These are phyloP conservation scores for Leccinum olivaceopallidum DNA, from an alignment of 768 basidiomycete species.

Conservation along the genomic window DNA sequence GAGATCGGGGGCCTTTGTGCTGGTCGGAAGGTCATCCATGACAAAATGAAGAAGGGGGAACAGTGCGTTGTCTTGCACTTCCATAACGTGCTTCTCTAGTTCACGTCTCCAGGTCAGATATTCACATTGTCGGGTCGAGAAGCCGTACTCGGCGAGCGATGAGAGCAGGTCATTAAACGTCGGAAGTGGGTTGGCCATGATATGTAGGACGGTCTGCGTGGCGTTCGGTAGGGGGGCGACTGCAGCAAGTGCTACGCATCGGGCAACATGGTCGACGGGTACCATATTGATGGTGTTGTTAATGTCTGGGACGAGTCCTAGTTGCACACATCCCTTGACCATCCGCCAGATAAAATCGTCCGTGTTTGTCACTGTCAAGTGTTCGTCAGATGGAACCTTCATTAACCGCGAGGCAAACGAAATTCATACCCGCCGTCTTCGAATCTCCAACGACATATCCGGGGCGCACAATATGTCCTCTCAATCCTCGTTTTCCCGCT, in stretches of 20 bases:
- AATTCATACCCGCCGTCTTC: constrained; percentile 68
- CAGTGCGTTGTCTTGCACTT: constrained; percentile 92
- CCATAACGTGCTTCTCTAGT: constrained; percentile 94
- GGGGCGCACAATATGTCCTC: constrained; percentile 85
- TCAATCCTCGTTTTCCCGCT: constrained; percentile 82
- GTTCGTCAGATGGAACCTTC: constrained; percentile 3
- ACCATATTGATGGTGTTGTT: constrained; percentile 99
- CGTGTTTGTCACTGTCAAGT: constrained; percentile 83
- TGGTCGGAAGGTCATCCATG: constrained; percentile 94
- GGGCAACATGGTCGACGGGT: constrained; percentile 94
- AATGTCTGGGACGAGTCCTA: constrained; percentile 96
- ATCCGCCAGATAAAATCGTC: constrained; percentile 99
- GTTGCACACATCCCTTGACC: constrained; percentile 97
- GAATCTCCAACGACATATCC: constrained; percentile 98
- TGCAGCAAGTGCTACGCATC: constrained; percentile 73
- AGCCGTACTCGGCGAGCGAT: constrained; percentile 78
- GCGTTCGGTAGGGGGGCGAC: constrained; percentile 53
- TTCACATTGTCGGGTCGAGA: constrained; percentile 72
- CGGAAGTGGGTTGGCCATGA: constrained; percentile 82
- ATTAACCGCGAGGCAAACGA: background rate
- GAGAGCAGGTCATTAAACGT: constrained; percentile 88
- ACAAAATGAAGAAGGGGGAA: constrained; percentile 98
- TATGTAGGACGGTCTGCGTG: constrained; percentile 67
- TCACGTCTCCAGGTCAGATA: constrained; percentile 91
- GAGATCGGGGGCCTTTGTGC: constrained; percentile 89